phyloP scores from a whole-genome alignment of 208 protist genomes.

The Endotrypanum monterogeii region DNA sequence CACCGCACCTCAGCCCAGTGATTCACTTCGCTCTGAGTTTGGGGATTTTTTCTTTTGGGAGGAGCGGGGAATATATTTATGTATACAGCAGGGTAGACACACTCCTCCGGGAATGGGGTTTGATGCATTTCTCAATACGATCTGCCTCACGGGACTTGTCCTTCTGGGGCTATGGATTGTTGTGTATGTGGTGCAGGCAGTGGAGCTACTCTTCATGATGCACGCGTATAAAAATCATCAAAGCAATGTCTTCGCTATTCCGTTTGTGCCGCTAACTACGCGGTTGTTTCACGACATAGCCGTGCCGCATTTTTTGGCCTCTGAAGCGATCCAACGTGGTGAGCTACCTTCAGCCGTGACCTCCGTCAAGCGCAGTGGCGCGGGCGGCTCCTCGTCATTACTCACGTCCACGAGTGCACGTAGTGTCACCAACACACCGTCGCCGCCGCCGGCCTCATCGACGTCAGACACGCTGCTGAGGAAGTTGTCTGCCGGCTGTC shows the following conservation, averaged over 20 bases:
- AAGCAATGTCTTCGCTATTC: slow-evolving; percentile 37
- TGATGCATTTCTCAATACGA: slow-evolving; percentile 44
- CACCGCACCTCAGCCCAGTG: no score
- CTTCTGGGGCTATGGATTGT: slow-evolving; percentile 34
- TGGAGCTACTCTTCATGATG: slow-evolving; percentile 27
- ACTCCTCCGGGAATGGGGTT: slow-evolving; percentile 30
- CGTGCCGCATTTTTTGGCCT: slow-evolving; percentile 40
- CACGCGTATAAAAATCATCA: slow-evolving; percentile 32
- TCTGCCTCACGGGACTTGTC: slow-evolving; percentile 33
- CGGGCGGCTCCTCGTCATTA: neutral
- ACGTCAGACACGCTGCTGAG: neutral
- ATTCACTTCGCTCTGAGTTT: no score
- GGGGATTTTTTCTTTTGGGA: no score
- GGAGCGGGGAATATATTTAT: no score
- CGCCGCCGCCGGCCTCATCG: neutral
- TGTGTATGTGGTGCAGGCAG: slow-evolving; percentile 15
- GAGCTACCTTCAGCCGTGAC: slow-evolving; percentile 6
- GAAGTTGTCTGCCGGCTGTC: neutral
- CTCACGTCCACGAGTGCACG: neutral
- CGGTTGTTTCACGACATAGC: slow-evolving; percentile 48
- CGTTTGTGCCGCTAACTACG: slow-evolving; percentile 50
- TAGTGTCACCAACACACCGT: neutral
- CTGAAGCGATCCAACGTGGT: slow-evolving; percentile 30
- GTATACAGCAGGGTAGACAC: neutral
- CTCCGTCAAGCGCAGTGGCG: slow-evolving; percentile 4